Conservation (phyloP, 768 basidiomycete genomes). For the Dioszegia aurantiaca region DNA sequence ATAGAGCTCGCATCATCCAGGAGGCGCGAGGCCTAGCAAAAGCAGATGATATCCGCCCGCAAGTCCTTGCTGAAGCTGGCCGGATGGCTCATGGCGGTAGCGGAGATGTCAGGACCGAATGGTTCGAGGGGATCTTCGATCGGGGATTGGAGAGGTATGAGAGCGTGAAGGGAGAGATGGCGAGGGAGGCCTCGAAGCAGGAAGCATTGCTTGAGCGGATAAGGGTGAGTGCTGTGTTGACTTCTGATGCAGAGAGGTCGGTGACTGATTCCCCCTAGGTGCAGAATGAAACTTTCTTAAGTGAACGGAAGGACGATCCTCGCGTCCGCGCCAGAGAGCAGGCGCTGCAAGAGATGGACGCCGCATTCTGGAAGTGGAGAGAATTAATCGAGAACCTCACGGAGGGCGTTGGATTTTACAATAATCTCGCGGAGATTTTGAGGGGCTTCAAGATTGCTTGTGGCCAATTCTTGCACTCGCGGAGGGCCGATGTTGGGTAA, state of each 20-base stretch:
- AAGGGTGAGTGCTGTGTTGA: constrained; percentile 63
- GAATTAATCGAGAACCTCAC: constrained; percentile 81
- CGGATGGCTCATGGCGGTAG: constrained; percentile 60
- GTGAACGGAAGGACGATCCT: constrained; percentile 73
- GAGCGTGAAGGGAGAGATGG: constrained; percentile 60
- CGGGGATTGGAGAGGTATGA: constrained; percentile 79
- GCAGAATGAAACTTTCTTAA: constrained; percentile 69
- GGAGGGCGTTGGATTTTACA: constrained; percentile 94
- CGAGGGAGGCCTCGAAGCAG: constrained; percentile 63
- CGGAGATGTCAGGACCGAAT: constrained; percentile 69
- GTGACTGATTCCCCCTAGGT: too few relatives aligned
- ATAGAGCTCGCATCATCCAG: constrained; percentile 63
- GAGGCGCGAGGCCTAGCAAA: constrained; percentile 64
- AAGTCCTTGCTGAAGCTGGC: constrained; percentile 65
- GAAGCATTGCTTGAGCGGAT: constrained; percentile 65
- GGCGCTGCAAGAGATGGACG: constrained; percentile 75
- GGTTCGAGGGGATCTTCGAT: constrained; percentile 82
- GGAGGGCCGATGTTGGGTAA: constrained; percentile 74
- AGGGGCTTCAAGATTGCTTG: constrained; percentile 72
- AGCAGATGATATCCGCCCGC: constrained; percentile 69
- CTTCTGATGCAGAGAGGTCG: too few relatives aligned
- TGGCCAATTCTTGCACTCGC: constrained; percentile 67
- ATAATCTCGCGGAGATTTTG: constrained; percentile 71
- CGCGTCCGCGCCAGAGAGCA: constrained; percentile 74
- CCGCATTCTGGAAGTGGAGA: constrained; percentile 80